Conservation (phyloP, 371 early-diverging fungal species). For the Dentiscutata heterogama region DNA sequence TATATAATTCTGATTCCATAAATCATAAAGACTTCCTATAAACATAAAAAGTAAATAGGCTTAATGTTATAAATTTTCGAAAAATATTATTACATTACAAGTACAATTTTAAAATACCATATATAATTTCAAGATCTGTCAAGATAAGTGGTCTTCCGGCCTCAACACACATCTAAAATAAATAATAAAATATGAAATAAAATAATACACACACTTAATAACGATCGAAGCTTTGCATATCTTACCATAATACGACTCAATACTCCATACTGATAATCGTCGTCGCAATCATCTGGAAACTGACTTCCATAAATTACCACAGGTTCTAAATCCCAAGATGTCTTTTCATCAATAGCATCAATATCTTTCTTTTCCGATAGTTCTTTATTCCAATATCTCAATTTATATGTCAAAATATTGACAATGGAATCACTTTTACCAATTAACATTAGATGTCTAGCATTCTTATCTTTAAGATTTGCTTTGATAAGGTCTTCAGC, state of each 20-base stretch:
- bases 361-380: neutral
- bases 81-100: neutral
- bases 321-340: conserved; percentile 32
- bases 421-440: conserved; percentile 43
- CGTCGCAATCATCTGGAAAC: conserved; percentile 37
- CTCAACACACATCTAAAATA: conserved; percentile 48
- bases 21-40: conserved; percentile 45
- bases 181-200: conserved; percentile 20
- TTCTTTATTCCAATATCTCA: neutral
- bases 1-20: conserved; percentile 48
- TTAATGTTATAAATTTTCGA: neutral
- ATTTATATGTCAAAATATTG: conserved; percentile 33
- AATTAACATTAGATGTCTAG: conserved; percentile 44
- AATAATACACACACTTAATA: neutral
- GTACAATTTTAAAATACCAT: conserved; percentile 27
- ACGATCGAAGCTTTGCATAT: neutral
- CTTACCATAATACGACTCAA: conserved; percentile 42
- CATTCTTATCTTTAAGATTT: conserved; percentile 39
- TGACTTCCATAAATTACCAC: conserved; percentile 45
- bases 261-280: conserved; percentile 37
- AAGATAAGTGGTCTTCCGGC: conserved; percentile 42
- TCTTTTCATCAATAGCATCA: neutral
- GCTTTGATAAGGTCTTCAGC: conserved; percentile 32
- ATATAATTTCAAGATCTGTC: conserved; percentile 44
- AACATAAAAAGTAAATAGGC: neutral